These are phyloP conservation scores for Rhodomyrtus psidioides DNA, from an alignment of 441 rosid genomes.

Conservation along the genomic window DNA sequence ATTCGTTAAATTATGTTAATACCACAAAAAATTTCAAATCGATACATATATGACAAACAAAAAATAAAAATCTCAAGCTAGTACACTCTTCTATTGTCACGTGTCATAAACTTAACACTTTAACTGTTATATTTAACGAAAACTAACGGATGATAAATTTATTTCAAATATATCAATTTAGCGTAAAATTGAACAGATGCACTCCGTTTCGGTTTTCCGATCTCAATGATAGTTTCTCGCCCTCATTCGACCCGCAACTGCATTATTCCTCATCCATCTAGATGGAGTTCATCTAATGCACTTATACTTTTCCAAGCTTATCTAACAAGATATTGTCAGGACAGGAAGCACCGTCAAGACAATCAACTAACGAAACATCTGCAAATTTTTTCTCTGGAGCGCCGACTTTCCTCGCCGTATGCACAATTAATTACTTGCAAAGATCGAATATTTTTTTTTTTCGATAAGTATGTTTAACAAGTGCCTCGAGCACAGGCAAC, in stretches of 20 bases:
- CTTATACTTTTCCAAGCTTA: neutral
- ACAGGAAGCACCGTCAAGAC: accelerated
- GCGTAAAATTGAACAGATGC: no score
- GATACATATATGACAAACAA: no score
- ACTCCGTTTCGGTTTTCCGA: neutral
- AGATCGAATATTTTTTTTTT: neutral
- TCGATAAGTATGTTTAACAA: neutral
- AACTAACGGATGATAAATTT: no score
- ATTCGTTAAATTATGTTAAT: no score
- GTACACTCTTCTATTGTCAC: no score
- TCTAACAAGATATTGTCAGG: accelerated
- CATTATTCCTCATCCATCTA: neutral
- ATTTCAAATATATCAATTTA: no score
- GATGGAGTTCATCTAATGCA: no score
- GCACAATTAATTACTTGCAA: accelerated
- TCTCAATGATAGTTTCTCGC: neutral
- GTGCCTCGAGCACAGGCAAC: neutral
- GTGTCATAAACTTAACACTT: no score
- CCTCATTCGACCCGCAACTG: accelerated
- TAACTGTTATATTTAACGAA: no score
- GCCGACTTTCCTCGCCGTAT: neutral
- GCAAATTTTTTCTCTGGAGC: neutral
- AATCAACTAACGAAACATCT: neutral
- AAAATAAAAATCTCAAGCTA: no score
- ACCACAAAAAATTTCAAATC: no score